Evolutionary conservation across 164 flowering plant species (phyloP).

Genomic region (Saururus chinensis): DNA sequence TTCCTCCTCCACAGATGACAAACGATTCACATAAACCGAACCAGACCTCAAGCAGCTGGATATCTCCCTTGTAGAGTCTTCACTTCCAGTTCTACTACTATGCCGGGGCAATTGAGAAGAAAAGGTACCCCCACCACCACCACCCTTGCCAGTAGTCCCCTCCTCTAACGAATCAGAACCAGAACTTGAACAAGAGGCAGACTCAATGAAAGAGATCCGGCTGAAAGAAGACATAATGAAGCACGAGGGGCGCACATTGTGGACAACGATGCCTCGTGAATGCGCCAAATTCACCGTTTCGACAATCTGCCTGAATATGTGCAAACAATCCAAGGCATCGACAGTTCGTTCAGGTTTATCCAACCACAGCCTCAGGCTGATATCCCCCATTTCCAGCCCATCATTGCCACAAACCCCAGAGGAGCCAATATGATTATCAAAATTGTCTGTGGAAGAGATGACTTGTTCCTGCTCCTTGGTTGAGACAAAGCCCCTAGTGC

Average conservation of each 20-base stretch:
- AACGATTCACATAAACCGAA: slow-evolving; percentile 20
- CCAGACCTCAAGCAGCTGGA: slow-evolving; percentile 44
- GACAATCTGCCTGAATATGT: slow-evolving; percentile 78
- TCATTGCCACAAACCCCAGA: slow-evolving; percentile 33
- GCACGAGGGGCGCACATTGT: slow-evolving; percentile 92
- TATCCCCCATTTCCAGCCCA: slow-evolving; percentile 41
- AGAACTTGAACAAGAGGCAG: slow-evolving; percentile 90
- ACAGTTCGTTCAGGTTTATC: slow-evolving; percentile 67
- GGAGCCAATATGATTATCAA: slow-evolving; percentile 30
- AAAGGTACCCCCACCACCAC: slow-evolving; percentile 23
- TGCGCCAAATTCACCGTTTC: slow-evolving; percentile 80
- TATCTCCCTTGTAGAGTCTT: slow-evolving; percentile 11
- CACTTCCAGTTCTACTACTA: slow-evolving; percentile 14
- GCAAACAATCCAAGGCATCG: slow-evolving; percentile 71
- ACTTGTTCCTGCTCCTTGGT: slow-evolving; percentile 19
- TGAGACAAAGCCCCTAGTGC: slow-evolving; percentile 15
- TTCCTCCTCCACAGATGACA: slow-evolving; percentile 21
- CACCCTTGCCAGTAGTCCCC: slow-evolving; percentile 25
- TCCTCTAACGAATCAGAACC: slow-evolving; percentile 68
- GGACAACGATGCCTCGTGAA: slow-evolving; percentile 73
- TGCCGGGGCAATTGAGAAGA: slow-evolving; percentile 8
- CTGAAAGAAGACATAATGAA: slow-evolving; percentile 89
- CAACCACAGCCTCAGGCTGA: slow-evolving; percentile 92
- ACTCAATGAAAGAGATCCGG: slow-evolving; percentile 82
- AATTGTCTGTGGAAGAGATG: slow-evolving; percentile 19